phyloP scores from a whole-genome alignment of 495 filamentous ascomycete species.

The Podospora pseudoanserina region DNA sequence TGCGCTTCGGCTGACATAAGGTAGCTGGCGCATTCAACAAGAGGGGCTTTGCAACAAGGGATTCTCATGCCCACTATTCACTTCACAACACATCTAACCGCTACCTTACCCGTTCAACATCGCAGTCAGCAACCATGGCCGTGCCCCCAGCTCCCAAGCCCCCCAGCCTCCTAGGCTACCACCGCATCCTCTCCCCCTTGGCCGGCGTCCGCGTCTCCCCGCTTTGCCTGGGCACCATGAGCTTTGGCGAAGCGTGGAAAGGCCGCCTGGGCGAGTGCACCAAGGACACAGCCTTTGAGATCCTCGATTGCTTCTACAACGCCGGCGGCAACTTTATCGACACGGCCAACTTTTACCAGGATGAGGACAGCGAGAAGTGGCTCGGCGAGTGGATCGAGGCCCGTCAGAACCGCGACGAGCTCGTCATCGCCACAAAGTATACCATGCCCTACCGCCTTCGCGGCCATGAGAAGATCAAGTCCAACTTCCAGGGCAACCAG shows the following conservation, averaged over 20 bases:
- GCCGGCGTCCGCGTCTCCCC: conserved; percentile 60
- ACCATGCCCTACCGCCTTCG: conserved; percentile 29
- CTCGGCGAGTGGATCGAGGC: background rate
- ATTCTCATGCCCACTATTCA: too few species aligned
- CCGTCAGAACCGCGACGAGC: background rate
- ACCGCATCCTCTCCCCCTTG: conserved; percentile 55
- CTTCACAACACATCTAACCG: too few species aligned
- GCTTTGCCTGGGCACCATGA: conserved; percentile 58
- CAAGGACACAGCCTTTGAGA: conserved; percentile 17
- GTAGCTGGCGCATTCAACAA: too few species aligned
- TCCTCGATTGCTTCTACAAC: conserved; percentile 8
- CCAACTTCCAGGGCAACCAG: conserved; percentile 40
- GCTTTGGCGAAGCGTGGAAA: conserved; percentile 48
- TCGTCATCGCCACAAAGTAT: conserved; percentile 26
- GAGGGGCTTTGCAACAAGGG: too few species aligned
- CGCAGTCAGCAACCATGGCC: too few species aligned
- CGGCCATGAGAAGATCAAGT: conserved; percentile 17
- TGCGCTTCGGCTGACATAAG: too few species aligned
- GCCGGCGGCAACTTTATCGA: conserved; percentile 9
- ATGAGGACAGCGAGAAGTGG: background rate
- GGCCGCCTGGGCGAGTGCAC: conserved; percentile 12
- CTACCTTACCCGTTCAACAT: too few species aligned
- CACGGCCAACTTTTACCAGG: conserved; percentile 7
- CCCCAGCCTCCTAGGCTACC: conserved; percentile 51
- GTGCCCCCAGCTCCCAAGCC: conserved; percentile 25